Conservation (phyloP, 768 basidiomycete species). For the Myochromella boudieri region DNA sequence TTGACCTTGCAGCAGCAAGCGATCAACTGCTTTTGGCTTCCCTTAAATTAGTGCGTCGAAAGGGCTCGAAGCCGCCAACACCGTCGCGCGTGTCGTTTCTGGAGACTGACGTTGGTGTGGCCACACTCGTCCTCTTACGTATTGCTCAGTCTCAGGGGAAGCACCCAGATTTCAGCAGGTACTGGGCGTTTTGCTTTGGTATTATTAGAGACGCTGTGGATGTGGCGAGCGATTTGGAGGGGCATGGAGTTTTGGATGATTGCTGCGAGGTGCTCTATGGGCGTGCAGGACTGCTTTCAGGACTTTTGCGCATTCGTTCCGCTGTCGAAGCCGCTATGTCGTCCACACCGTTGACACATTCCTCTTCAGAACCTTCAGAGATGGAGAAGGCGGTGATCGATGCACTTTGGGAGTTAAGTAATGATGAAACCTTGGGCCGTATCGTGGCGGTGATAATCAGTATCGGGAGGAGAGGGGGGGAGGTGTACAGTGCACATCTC, state of each 20-base stretch:
- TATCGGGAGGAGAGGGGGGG: slow-evolving; percentile 42
- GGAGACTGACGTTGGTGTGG: slow-evolving; percentile 39
- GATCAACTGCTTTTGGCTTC: slow-evolving; percentile 6
- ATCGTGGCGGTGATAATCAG: slow-evolving; percentile 46
- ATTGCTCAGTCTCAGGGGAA: slow-evolving; percentile 17
- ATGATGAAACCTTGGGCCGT: slow-evolving; percentile 30
- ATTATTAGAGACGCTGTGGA: slow-evolving; percentile 24
- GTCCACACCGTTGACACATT: too few species aligned
- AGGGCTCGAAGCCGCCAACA: neutral
- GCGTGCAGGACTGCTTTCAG: slow-evolving; percentile 56
- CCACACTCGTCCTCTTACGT: slow-evolving; percentile 34
- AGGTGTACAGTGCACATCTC: slow-evolving; percentile 28
- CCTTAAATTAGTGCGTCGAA: neutral
- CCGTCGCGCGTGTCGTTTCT: slow-evolving; percentile 34
- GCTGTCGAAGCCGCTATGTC: neutral
- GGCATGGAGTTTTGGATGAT: slow-evolving; percentile 26
- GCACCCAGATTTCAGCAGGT: slow-evolving; percentile 11
- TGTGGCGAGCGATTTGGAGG: slow-evolving; percentile 10
- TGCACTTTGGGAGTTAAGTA: slow-evolving; percentile 25
- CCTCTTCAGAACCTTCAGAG: slow-evolving; percentile 13
- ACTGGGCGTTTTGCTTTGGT: slow-evolving; percentile 20
- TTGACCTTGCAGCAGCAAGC: neutral
- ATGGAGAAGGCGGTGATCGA: neutral
- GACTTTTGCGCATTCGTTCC: slow-evolving; percentile 44
- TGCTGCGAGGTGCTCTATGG: slow-evolving; percentile 61